Percentiles rank a stretch among this genome's conserved stretches.
Evolutionary conservation across 2,329 filamentous ascomycete species (phyloP).

Genomic region (Phaeoacremonium minimum): DNA sequence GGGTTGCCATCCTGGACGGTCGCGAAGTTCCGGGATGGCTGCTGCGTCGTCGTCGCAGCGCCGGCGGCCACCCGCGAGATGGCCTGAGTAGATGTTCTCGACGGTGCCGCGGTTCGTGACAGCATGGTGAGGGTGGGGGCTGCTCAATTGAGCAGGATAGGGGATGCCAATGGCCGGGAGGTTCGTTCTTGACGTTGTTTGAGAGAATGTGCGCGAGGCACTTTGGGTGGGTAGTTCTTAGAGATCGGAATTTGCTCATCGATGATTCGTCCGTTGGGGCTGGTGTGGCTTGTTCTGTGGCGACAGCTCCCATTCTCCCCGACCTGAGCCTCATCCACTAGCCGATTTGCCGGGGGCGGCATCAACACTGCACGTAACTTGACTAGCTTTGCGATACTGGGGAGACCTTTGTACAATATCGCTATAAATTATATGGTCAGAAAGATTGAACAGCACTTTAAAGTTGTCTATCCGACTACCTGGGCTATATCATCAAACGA

Average conservation of each 20-base stretch:
- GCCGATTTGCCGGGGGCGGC: too few relatives aligned
- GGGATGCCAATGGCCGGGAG: constrained; percentile 23
- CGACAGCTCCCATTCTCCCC: too few relatives aligned
- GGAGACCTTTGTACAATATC: too few relatives aligned
- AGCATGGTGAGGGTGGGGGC: constrained; percentile 29
- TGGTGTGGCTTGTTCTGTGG: not conserved
- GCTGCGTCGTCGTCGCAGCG: constrained; percentile 42
- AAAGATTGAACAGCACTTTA: too few relatives aligned
- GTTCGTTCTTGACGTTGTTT: constrained; percentile 1
- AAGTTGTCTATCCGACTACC: too few relatives aligned
- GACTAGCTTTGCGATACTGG: too few relatives aligned
- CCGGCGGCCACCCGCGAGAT: constrained; percentile 29
- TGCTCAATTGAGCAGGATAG: constrained; percentile 29
- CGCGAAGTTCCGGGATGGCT: constrained; percentile 64
- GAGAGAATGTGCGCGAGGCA: constrained; percentile 8
- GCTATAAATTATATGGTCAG: too few relatives aligned
- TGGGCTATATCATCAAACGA: too few relatives aligned
- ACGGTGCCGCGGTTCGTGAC: constrained; percentile 35
- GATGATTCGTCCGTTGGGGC: not conserved
- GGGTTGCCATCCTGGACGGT: constrained; percentile 71
- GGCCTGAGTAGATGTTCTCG: constrained; percentile 32
- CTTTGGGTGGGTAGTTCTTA: constrained; percentile 12
- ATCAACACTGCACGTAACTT: too few relatives aligned
- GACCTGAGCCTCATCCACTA: too few relatives aligned
- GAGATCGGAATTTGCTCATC: constrained; percentile 7